Base-by-base conservation (phyloP, 495 filamentous ascomycete species). In the Xylaria telfairii region DNA sequence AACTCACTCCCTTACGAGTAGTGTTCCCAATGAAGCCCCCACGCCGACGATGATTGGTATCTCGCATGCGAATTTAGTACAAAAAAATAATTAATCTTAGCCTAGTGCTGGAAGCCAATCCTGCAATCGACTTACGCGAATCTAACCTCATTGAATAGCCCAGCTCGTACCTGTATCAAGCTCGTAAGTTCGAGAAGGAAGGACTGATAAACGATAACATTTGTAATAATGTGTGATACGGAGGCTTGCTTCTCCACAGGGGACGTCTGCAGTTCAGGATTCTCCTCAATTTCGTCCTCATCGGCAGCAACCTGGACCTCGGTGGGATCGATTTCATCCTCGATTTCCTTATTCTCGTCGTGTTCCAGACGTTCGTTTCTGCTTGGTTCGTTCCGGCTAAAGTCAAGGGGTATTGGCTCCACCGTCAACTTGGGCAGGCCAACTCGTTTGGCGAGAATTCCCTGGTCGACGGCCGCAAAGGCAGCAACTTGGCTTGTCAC, bases 161-260 rank as follows among this genome's bases (percentile, higher is more conserved):
- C 92, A 3, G 93, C 93, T 64, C 96, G 85, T 13, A 94, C 91
- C 75, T 98, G 93, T 64, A 97, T 87, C 75, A 97, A 80, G 10
- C 95, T 95, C 3, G 93, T 91, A 44, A 98, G 78, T 81, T 99
- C 96, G 53, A 98, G 83, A 7, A 97, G 80, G 78, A 99, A 99
- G 72, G 96, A 93, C 78, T 92, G 91, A 72, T 92, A 81, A 64
- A 93, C 83, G 56, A 92, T 86, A 26, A 89, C 86, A 74, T 93
- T 93, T 7, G 96, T 98, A 65, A 99, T 82, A 2, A 98, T 87
- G 78, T 98, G 94, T 62, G 92, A 92, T 6, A 99, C 86, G 19
- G 90, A 95, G 15, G 91, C 88, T 30, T 86, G 83, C 72, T 83
- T 83, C 54, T 78, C 80, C 67, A 78, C 76, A 8, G 61, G 61